phyloP scores from a whole-genome alignment of 768 basidiomycete species.

The Sistotremastrum suecicum region DNA sequence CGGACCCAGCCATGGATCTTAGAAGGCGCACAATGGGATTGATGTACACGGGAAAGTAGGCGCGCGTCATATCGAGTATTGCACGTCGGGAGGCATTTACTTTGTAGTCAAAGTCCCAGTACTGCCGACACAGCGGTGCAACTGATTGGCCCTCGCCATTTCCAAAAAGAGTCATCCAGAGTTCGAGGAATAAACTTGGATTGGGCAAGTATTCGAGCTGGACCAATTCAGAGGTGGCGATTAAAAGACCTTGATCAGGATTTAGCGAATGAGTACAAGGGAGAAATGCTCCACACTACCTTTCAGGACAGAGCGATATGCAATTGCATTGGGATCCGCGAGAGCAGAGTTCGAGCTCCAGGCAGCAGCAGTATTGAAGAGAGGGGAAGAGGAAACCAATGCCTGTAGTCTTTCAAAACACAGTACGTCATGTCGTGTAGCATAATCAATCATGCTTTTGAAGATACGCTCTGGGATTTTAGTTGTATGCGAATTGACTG shows the following conservation, averaged over 20 bases:
- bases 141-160: conserved; percentile 51
- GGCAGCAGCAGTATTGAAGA: conserved; percentile 62
- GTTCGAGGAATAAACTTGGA: conserved; percentile 54
- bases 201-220: conserved; percentile 68
- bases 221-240: conserved; percentile 58
- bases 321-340: conserved; percentile 64
- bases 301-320: conserved; percentile 73
- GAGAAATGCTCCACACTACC: conserved; percentile 27
- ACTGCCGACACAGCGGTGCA: conserved; percentile 60
- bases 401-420: too few relatives aligned
- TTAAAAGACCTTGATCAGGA: conserved; percentile 45
- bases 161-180: conserved; percentile 72
- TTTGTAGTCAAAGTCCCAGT: conserved; percentile 70
- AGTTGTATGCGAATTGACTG: too few relatives aligned
- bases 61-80: conserved; percentile 68
- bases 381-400: conserved; percentile 35
- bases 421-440: too few relatives aligned
- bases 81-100: conserved; percentile 55
- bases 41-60: conserved; percentile 73
- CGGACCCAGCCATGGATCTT: conserved; percentile 61
- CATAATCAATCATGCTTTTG: too few relatives aligned
- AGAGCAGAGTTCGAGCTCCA: conserved; percentile 56
- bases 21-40: conserved; percentile 56
- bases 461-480: too few relatives aligned
- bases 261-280: conserved; percentile 2